Percentiles rank a stretch among this genome's conserved stretches.
Conservation (phyloP, 352 stramenopile genomes). For the Globisporangium mamillatum region DNA sequence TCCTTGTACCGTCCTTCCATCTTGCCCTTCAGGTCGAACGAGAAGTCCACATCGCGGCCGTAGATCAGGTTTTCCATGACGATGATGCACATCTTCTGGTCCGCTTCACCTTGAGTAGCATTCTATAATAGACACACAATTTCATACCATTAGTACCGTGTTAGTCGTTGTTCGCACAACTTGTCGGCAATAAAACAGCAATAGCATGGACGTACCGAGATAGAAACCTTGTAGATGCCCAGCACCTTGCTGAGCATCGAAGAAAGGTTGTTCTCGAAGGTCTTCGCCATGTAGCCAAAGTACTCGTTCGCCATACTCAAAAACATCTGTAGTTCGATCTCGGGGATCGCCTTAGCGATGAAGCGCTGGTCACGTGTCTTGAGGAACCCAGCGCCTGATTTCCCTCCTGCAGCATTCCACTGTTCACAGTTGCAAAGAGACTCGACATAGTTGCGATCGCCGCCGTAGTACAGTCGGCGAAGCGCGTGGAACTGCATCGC, state of each 20-base stretch:
- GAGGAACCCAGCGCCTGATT: slow-evolving; percentile 81
- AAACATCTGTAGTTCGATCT: slow-evolving; percentile 89
- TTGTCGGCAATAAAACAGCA: not conserved
- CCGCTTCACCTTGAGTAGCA: slow-evolving; percentile 41
- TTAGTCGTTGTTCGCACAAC: not conserved
- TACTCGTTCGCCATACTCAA: slow-evolving; percentile 89
- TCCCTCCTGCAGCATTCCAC: slow-evolving; percentile 84
- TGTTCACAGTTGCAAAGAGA: slow-evolving; percentile 84
- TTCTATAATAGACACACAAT: slow-evolving; percentile 1
- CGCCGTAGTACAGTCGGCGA: slow-evolving; percentile 78
- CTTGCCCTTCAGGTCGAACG: slow-evolving; percentile 88
- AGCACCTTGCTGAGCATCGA: slow-evolving; percentile 89
- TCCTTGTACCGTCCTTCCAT: slow-evolving; percentile 81
- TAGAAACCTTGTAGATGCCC: slow-evolving; percentile 84
- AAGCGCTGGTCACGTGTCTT: slow-evolving; percentile 87
- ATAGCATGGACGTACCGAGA: slow-evolving; percentile 33
- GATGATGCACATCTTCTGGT: slow-evolving; percentile 84
- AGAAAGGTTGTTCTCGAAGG: slow-evolving; percentile 81
- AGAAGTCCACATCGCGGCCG: slow-evolving; percentile 80
- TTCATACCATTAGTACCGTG: not conserved
- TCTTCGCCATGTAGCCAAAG: slow-evolving; percentile 88
- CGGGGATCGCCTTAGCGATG: slow-evolving; percentile 83
- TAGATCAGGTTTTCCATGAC: slow-evolving; percentile 90
- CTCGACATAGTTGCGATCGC: slow-evolving; percentile 85
- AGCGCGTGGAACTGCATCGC: slow-evolving; percentile 88